A percentile compares a stretch with the other conserved stretches of the same genome.
These are phyloP conservation scores for Lupinus albus DNA, from an alignment of 306 rosid species.

Conservation along the genomic window DNA sequence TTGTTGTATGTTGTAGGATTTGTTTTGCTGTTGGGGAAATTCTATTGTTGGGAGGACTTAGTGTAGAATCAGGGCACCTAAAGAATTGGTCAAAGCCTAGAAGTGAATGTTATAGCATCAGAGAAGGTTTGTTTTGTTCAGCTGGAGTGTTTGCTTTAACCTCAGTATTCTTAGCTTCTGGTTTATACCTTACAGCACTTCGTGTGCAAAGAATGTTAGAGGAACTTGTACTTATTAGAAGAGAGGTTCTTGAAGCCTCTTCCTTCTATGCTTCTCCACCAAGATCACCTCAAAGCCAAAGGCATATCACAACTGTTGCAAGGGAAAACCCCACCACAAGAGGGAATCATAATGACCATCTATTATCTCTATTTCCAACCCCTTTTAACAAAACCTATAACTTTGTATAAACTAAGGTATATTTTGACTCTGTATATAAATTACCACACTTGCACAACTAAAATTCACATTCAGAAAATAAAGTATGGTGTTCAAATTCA, in stretches of 20 bases:
- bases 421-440: no score
- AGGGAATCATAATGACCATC: slow-evolving; percentile 41
- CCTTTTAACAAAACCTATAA: slow-evolving; percentile 51
- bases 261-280: slow-evolving; percentile 69
- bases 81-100: slow-evolving; percentile 72
- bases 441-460: slow-evolving; percentile 9
- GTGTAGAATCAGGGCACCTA: slow-evolving; percentile 84
- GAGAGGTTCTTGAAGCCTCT: slow-evolving; percentile 63
- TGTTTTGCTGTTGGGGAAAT: slow-evolving; percentile 87
- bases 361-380: slow-evolving; percentile 48
- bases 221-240: slow-evolving; percentile 52
- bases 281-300: slow-evolving; percentile 53
- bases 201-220: slow-evolving; percentile 59
- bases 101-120: slow-evolving; percentile 53
- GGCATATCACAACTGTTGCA: slow-evolving; percentile 49
- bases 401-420: slow-evolving; percentile 34
- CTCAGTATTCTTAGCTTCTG: slow-evolving; percentile 74
- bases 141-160: slow-evolving; percentile 79
- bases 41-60: slow-evolving; percentile 66
- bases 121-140: slow-evolving; percentile 70
- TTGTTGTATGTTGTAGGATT: slow-evolving; percentile 53
- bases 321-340: slow-evolving; percentile 67
- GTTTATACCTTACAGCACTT: slow-evolving; percentile 67
- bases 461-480: not conserved
- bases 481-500: not conserved